These are phyloP conservation scores for Penicillium sp. DNA, from an alignment of 2,329 filamentous ascomycete species.

Conservation along the genomic window DNA sequence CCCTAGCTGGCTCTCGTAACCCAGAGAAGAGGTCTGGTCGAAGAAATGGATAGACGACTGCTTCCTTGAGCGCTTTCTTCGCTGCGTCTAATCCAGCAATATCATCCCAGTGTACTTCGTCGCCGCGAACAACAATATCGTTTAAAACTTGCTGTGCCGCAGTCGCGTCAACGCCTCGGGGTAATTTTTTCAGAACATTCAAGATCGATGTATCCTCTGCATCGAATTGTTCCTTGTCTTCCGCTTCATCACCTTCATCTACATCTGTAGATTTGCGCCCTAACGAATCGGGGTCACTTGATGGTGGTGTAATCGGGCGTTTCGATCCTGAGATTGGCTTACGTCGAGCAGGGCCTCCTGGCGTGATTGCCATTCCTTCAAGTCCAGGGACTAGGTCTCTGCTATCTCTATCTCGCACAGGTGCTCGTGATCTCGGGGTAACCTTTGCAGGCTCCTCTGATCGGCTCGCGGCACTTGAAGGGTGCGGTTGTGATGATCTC, in stretches of 20 bases:
- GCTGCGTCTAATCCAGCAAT: conserved; percentile 89
- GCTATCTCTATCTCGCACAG: conserved; percentile 28
- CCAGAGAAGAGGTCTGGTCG: conserved; percentile 96
- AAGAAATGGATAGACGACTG: conserved; percentile 95
- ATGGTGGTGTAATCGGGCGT: conserved; percentile 51
- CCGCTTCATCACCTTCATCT: conserved; percentile 51
- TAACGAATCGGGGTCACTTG: conserved; percentile 45
- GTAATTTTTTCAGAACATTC: conserved; percentile 75
- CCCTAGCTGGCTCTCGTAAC: conserved; percentile 86
- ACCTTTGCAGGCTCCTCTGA: conserved; percentile 28
- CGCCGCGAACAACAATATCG: conserved; percentile 91
- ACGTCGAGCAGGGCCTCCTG: conserved; percentile 27
- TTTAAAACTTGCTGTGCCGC: conserved; percentile 93
- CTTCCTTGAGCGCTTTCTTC: conserved; percentile 90
- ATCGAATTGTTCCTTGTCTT: conserved; percentile 39
- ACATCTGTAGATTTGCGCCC: conserved; percentile 56
- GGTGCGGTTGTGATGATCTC: conserved; percentile 30
- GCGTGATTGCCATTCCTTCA: conserved; percentile 31
- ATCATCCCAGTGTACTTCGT: conserved; percentile 93
- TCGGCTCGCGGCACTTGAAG: conserved; percentile 16
- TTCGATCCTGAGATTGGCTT: conserved; percentile 43
- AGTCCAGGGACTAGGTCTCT: conserved; percentile 34
- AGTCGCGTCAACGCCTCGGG: conserved; percentile 77
- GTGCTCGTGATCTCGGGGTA: conserved; percentile 23
- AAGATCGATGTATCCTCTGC: conserved; percentile 63